Evolutionary conservation across 768 basidiomycete species (phyloP), one percentile per base, ranked within the genome.

Genomic region (Lactarius pseudohatsudake): DNA sequence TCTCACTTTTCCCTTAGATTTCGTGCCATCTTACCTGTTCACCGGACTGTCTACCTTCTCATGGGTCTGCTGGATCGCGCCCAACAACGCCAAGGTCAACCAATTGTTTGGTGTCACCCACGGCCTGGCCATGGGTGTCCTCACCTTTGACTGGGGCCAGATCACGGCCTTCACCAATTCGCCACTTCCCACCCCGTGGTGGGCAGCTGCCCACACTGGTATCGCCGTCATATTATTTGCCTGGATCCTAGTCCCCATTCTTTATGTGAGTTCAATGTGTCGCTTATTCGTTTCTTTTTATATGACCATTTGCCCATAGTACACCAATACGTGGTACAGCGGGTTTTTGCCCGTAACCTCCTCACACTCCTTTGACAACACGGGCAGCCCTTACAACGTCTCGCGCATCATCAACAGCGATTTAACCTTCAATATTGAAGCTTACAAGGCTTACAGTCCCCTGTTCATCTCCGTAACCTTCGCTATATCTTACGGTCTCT

Each of bases 71-170:
- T 98, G 96, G 96, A 92, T 94, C 36, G 80, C 80, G 26, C 93
- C 93, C 4, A 79, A 90, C 72, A 91, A 91, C 72, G 40, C 45
- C 16, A 79, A 76, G 57, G 82, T 94, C 72, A 92, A 91, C 75
- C 85, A 89, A 72, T 77, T 92, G 72, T 92, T 92, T 70, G 90
- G 91, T 38, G 85, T 85, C 65, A 70, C 71, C n/a, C 57, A 55
- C 54, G 72, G 72, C 34, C 68, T 75, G 15, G 72, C 74, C n/a
- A 91, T 91, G 88, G 85, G 87, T 70, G 73, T 90, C 64, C 75
- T 98, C 65, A 96, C 94, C 1, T 97, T 97, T 75, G 96, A 98
- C 77, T 98, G 96, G 96, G 82, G 77, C 13, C 84, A 91, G 73
- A 86, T 91, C 58, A 71, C 82, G 13, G 57, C 61, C 16, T 91